Conservation (phyloP, 2,329 filamentous ascomycete species). For the Aspergillus unguis region DNA sequence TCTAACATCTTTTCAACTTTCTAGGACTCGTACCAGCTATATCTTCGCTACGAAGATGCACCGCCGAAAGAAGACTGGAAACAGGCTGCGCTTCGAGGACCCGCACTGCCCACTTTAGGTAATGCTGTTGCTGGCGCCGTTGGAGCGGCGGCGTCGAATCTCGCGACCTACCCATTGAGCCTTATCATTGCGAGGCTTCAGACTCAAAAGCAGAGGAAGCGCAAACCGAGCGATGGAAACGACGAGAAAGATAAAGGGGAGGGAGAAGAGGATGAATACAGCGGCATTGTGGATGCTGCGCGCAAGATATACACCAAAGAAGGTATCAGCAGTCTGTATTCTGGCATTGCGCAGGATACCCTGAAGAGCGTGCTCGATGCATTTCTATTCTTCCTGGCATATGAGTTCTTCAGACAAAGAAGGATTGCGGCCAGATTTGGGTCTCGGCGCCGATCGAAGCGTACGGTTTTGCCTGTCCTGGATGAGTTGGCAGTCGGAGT, state of each 20-base stretch:
- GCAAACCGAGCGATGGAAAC: conserved; percentile 20
- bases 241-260: conserved; percentile 43
- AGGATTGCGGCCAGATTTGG: conserved; percentile 42
- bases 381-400: conserved; percentile 83
- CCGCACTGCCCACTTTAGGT: conserved; percentile 67
- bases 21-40: conserved; percentile 45
- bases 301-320: conserved; percentile 67
- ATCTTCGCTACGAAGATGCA: conserved; percentile 39
- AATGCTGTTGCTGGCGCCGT: conserved; percentile 77
- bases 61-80: conserved; percentile 31
- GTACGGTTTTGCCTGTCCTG: conserved; percentile 53
- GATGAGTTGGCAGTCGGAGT: conserved; percentile 71
- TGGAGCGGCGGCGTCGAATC: conserved; percentile 74
- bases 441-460: conserved; percentile 23
- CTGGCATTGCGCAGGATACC: conserved; percentile 61
- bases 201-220: conserved; percentile 59
- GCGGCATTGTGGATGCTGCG: conserved; percentile 65
- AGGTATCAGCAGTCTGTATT: conserved; percentile 72
- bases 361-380: conserved; percentile 69
- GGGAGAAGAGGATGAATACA: conserved; percentile 52
- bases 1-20: not conserved
- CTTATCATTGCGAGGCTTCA: conserved; percentile 79
- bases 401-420: conserved; percentile 55
- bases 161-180: conserved; percentile 75
- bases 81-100: conserved; percentile 32